Conservation (phyloP, 2,329 filamentous ascomycete genomes). For the Fusarium armeniacum region DNA sequence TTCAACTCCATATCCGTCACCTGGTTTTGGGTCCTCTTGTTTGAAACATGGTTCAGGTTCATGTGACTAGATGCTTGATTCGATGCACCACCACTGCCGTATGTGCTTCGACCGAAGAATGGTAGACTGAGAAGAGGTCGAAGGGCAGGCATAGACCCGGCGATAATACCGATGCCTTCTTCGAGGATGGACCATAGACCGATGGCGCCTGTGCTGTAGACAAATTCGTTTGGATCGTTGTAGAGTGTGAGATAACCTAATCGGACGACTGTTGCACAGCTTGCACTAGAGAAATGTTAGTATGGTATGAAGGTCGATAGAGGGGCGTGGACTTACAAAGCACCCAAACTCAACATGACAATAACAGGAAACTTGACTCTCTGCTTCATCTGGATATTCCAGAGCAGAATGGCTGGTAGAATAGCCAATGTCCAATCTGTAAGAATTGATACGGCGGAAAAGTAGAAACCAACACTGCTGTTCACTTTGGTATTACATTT, state of each 20-base stretch:
- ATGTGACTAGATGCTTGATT: constrained; percentile 14
- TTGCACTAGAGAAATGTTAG: constrained; percentile 33
- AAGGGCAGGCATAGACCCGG: constrained; percentile 44
- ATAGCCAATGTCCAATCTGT: constrained; percentile 49
- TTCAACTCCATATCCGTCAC: constrained; percentile 16
- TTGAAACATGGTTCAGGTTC: background rate
- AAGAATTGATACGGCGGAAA: constrained; percentile 47
- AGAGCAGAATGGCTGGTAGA: constrained; percentile 47
- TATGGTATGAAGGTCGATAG: accelerated
- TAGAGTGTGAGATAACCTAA: constrained; percentile 43
- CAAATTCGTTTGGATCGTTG: constrained; percentile 41
- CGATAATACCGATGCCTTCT: constrained; percentile 46
- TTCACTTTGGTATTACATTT: constrained; percentile 37
- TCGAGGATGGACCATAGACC: constrained; percentile 45
- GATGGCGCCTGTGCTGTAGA: constrained; percentile 45
- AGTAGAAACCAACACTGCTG: constrained; percentile 45
- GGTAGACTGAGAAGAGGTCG: constrained; percentile 40
- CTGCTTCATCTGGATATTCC: constrained; percentile 48
- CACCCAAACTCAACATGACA: constrained; percentile 42
- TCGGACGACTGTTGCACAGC: constrained; percentile 44
- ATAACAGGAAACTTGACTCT: constrained; percentile 43
- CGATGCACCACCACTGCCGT: constrained; percentile 22
- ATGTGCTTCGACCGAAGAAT: constrained; percentile 30
- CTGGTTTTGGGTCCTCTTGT: background rate
- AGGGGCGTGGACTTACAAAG: constrained; percentile 30